Conservation (phyloP, 2,329 filamentous ascomycete species). For the Cyanodermella asteris region DNA sequence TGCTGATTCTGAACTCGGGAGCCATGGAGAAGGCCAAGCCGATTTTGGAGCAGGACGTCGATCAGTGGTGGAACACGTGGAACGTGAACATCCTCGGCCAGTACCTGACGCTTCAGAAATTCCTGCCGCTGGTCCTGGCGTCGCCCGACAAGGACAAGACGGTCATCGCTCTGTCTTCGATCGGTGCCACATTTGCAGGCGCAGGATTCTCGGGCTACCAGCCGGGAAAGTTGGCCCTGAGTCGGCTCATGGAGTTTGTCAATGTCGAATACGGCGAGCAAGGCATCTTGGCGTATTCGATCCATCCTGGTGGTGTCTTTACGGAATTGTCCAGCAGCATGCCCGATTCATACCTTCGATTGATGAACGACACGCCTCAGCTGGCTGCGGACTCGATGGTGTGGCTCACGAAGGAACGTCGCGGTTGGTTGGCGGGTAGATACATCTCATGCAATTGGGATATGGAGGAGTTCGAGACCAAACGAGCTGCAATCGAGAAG, state of each 20-base stretch:
- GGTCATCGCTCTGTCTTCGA: constrained; percentile 25
- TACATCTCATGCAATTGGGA: constrained; percentile 19
- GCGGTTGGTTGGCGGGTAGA: constrained; percentile 18
- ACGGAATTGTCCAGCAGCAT: too few species aligned
- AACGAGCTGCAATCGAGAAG: constrained; percentile 14
- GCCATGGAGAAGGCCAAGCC: constrained; percentile 11
- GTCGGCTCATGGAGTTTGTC: constrained; percentile 27
- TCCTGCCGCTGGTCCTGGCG: constrained; percentile 20
- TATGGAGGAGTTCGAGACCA: constrained; percentile 15
- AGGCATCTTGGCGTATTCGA: constrained; percentile 18
- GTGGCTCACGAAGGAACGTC: constrained; percentile 13
- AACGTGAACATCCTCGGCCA: constrained; percentile 28
- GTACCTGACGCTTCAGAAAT: constrained; percentile 22
- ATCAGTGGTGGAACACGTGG: constrained; percentile 20
- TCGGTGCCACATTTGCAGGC: constrained; percentile 18
- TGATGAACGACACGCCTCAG: too few species aligned
- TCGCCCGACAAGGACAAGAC: constrained; percentile 16
- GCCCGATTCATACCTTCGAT: too few species aligned
- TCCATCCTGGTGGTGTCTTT: constrained; percentile 19
- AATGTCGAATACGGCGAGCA: constrained; percentile 22
- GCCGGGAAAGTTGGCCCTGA: constrained; percentile 26
- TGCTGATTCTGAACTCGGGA: constrained; percentile 28
- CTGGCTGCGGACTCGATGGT: constrained; percentile 11
- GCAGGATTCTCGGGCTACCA: constrained; percentile 22
- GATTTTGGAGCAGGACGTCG: constrained; percentile 15